phyloP scores from a whole-genome alignment of 352 stramenopile species.

The Pythium scleroteichum region DNA sequence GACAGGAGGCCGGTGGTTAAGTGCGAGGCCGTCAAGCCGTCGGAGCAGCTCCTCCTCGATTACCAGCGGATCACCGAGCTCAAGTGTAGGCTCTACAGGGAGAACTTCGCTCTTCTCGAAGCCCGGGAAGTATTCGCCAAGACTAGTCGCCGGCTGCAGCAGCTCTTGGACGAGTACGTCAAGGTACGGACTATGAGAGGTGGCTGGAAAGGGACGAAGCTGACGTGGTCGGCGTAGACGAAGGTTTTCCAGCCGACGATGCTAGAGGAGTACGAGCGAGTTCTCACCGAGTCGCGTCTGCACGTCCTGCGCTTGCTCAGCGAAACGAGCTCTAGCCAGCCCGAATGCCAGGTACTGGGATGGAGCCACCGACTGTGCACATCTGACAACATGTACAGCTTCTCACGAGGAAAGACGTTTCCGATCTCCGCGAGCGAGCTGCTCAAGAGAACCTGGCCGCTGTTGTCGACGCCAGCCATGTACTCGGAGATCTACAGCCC shows the following conservation, averaged over 20 bases:
- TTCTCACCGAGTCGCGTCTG: not conserved
- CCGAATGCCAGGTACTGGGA: not conserved
- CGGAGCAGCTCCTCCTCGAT: not conserved
- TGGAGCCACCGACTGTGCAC: no score
- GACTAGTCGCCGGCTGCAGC: not conserved
- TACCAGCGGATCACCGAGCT: slow-evolving; percentile 6
- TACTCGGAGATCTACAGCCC: slow-evolving; percentile 12
- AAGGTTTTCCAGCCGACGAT: slow-evolving; percentile 4
- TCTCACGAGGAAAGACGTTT: not conserved
- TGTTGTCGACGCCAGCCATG: slow-evolving; percentile 4
- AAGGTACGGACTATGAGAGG: no score
- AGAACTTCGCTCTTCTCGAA: slow-evolving; percentile 4
- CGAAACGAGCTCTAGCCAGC: not conserved
- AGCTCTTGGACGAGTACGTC: not conserved
- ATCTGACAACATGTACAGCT: not conserved
- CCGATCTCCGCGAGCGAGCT: slow-evolving; percentile 4
- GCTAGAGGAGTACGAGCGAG: not conserved
- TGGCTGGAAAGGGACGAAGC: no score
- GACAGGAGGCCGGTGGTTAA: not conserved
- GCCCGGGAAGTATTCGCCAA: not conserved
- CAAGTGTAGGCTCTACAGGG: not conserved
- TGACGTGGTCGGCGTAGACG: not conserved
- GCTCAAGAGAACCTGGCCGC: slow-evolving; percentile 1
- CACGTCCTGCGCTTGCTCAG: not conserved
- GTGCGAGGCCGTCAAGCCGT: not conserved